A percentile compares a stretch with the other conserved stretches of the same genome.
Evolutionary conservation across 2,329 filamentous ascomycete genomes (phyloP).

Genomic region (Apiospora arundinis): DNA sequence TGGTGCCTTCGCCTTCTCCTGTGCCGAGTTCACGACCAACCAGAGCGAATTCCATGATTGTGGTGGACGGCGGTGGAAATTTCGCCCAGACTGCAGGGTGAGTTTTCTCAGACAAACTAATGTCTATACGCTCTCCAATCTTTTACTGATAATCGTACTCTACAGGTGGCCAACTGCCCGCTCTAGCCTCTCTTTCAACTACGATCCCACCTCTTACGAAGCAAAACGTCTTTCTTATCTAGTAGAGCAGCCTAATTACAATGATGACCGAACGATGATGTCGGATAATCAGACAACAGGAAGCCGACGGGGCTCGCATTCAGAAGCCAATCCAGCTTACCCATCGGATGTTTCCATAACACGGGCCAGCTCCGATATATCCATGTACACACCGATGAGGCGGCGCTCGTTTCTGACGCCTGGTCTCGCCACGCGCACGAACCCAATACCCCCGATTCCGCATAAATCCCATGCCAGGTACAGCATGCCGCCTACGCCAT

Average conservation of each 20-base stretch:
- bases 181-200: slow-evolving; percentile 48
- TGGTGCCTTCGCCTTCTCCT: slow-evolving; percentile 28
- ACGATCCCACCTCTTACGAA: slow-evolving; percentile 53
- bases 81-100: slow-evolving; percentile 7
- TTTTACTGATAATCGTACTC: slow-evolving; percentile 7
- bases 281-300: slow-evolving; percentile 44
- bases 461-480: slow-evolving; percentile 28
- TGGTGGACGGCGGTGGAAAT: slow-evolving; percentile 28
- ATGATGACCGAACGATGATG: slow-evolving; percentile 39
- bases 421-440: slow-evolving; percentile 39
- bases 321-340: slow-evolving; percentile 22
- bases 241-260: slow-evolving; percentile 42
- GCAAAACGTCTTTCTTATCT: slow-evolving; percentile 51
- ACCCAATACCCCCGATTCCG: slow-evolving; percentile 24
- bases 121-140: slow-evolving; percentile 17
- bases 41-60: slow-evolving; percentile 43
- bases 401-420: slow-evolving; percentile 39
- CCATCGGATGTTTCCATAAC: slow-evolving; percentile 39
- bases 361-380: slow-evolving; percentile 52
- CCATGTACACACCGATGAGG: slow-evolving; percentile 41
- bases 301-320: slow-evolving; percentile 47
- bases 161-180: slow-evolving; percentile 41
- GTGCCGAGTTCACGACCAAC: slow-evolving; percentile 32
- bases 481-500: slow-evolving; percentile 33
- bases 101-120: not conserved